Evolutionary conservation across 1,284 basidiomycete species (phyloP).

Genomic region (Ustilago shanxiensis): DNA sequence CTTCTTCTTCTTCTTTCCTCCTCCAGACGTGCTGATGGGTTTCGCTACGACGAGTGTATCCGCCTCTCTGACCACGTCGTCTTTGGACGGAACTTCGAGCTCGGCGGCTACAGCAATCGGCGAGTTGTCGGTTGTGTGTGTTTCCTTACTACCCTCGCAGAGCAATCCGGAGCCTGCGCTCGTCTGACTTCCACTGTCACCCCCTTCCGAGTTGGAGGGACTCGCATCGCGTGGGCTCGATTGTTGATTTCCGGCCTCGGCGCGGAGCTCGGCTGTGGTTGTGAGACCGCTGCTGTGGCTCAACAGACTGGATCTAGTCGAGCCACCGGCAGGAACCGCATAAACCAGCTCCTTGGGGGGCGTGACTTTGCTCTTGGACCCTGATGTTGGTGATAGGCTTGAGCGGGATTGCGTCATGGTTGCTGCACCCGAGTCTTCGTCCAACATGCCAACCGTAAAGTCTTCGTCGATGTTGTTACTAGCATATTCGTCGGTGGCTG

Average conservation of each 20-base stretch:
- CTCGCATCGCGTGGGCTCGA: constrained; percentile 19
- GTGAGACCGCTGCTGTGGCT: constrained; percentile 34
- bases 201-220: constrained; percentile 27
- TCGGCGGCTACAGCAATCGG: neutral
- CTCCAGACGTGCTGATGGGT: constrained; percentile 27
- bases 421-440: constrained; percentile 30
- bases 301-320: constrained; percentile 40
- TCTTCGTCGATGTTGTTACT: constrained; percentile 37
- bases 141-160: constrained; percentile 43
- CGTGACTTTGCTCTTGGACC: neutral
- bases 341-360: constrained; percentile 34
- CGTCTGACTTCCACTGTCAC: constrained; percentile 25
- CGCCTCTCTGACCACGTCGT: neutral
- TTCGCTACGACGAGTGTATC: neutral
- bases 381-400: constrained; percentile 10
- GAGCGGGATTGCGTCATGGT: constrained; percentile 19
- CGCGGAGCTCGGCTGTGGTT: constrained; percentile 12
- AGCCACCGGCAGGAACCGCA: constrained; percentile 30
- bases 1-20: constrained; percentile 36
- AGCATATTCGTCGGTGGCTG: neutral
- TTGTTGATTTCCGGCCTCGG: constrained; percentile 2
- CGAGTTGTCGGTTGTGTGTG: constrained; percentile 18
- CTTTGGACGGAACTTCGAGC: neutral
- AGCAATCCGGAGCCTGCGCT: constrained; percentile 33
- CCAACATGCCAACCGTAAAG: constrained; percentile 42